phyloP scores from a whole-genome alignment of 768 basidiomycete species.

The Amyloporia xantha region DNA sequence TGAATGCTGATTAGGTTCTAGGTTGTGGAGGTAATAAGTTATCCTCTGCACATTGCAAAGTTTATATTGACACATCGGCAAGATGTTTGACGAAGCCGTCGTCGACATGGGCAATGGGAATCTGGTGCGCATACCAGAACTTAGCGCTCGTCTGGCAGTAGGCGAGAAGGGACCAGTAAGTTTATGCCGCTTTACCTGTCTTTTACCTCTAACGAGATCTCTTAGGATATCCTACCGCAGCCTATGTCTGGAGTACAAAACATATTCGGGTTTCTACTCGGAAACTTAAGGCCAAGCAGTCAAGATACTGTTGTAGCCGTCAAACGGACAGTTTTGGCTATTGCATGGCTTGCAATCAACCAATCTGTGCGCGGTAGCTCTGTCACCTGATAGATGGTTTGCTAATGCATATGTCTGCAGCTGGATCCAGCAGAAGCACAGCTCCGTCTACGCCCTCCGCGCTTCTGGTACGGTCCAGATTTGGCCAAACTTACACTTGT shows the following conservation, averaged over 20 bases:
- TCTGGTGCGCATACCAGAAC: constrained; percentile 69
- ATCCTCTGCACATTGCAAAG: not conserved
- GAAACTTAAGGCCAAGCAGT: constrained; percentile 34
- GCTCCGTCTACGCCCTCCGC: constrained; percentile 55
- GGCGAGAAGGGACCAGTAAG: constrained; percentile 73
- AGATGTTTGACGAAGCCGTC: constrained; percentile 82
- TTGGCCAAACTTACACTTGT: constrained; percentile 59
- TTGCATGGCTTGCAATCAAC: constrained; percentile 85
- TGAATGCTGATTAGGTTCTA: constrained; percentile 20
- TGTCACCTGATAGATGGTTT: not conserved
- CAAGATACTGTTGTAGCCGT: constrained; percentile 65
- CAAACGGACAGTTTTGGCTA: constrained; percentile 69
- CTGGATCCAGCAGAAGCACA: constrained; percentile 53
- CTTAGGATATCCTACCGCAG: constrained; percentile 62
- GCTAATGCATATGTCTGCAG: constrained; percentile 31
- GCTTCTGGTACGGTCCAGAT: constrained; percentile 68
- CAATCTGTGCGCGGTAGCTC: constrained; percentile 52
- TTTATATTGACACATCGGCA: constrained; percentile 9
- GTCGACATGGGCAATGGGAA: constrained; percentile 59
- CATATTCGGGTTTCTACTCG: constrained; percentile 40
- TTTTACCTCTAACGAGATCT: not conserved
- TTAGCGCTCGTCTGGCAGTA: constrained; percentile 67
- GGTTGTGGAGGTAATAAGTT: constrained; percentile 65
- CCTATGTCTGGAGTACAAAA: constrained; percentile 38
- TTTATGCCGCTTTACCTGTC: constrained; percentile 5